Base-by-base conservation (phyloP, 2,329 filamentous ascomycete species). In the Emericellopsis cladophorae region DNA sequence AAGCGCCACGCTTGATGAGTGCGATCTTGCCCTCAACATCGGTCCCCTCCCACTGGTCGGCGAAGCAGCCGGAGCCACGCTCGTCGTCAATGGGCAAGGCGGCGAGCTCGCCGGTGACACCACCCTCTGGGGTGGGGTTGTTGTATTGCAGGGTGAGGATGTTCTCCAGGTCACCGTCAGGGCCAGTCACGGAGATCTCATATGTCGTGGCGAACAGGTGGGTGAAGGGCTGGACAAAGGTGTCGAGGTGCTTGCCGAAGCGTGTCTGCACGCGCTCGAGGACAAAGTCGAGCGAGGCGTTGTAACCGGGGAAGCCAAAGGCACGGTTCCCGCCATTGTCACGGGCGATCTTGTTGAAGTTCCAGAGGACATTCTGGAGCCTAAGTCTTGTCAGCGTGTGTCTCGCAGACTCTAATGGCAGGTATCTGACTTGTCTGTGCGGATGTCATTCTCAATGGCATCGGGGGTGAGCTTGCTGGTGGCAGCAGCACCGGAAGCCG, bases 251-350 rank as follows among this genome's bases (percentile, higher is more conserved):
- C 39, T 62, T 56, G 41, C 52, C 52, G 45, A 66, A 64, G 18
- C 60, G 57, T 26, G 48, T 58, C 44, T 56, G 47, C 11, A 60
- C 54, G 11, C 68, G 66, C 40, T 67, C 66, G 5, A 74, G 59
- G 42, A 79, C 58, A 49, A 70, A 79, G 48, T 79, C 71, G 15
- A 72, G 55, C 0, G 74, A 78, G 2, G 72, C 74, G 39, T 67
- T 65, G 61, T 69, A 79, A 12, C 76, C 76, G 1, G 73, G 71
- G 9, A 71, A 58, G 12, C 76, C 75, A 43, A 76, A 78, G 5
- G 75, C 75, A 39, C 75, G 65, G 54, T 76, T 78, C 14, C 74
- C 74, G 32, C 70, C 72, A 48, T 79, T 71, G 40, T 66, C 60
- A 24, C 56, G 57, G 11, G 65, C 74, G 41, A 79, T 78, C 35